Base-by-base conservation (phyloP, 2,329 filamentous ascomycete species). In the Niveomyces coronatus region DNA sequence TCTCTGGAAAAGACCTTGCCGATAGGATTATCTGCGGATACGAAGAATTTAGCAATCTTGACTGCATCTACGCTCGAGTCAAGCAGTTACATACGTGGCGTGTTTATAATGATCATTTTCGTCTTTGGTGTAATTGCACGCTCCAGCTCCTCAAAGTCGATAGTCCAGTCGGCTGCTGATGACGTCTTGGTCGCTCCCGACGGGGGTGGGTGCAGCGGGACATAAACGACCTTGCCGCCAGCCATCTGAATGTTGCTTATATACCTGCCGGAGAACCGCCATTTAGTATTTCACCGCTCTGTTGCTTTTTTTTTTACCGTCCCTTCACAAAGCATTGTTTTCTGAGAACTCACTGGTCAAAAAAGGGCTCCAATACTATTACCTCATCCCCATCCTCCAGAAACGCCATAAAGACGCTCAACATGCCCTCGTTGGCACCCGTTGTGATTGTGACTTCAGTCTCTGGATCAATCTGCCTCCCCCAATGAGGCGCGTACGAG, bases 221-320 rank as follows among this genome's bases (percentile, higher is more conserved):
- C 89, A 56, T 95, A 96, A 49, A 89, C 82, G 46, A 96, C 85
- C 56, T 82, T 93, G 48, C 91, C 91, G 36, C 91, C 91, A 1
- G 91, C 80, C 88, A 98, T 96, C 61, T 95, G 85, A 47, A 98
- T 96, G 63, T 98, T 98, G 68, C 82, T 87, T 49, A 98, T 94
- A 59, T 96, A 94, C 50, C 73, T 78, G 36, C 11, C n/a, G n/a
- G n/a, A n/a, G n/a, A n/a, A n/a, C n/a, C n/a, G 4, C 9, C 32
- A 13, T 6, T 19, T 35, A 24, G 19, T 23, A 22, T 13, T n/a
- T 13, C 8, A 24, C 13, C 23, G 13, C 13, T 8, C 9, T 9
- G 3, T 10, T 10, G 22, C 23, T 3, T 19, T 19, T 15, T 27
- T 23, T 19, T 27, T 9, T n/a, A n/a, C n/a, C 16, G 10, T 18